These are phyloP conservation scores for Fusarium coicis DNA, from an alignment of 2,329 filamentous ascomycete genomes.

Conservation along the genomic window DNA sequence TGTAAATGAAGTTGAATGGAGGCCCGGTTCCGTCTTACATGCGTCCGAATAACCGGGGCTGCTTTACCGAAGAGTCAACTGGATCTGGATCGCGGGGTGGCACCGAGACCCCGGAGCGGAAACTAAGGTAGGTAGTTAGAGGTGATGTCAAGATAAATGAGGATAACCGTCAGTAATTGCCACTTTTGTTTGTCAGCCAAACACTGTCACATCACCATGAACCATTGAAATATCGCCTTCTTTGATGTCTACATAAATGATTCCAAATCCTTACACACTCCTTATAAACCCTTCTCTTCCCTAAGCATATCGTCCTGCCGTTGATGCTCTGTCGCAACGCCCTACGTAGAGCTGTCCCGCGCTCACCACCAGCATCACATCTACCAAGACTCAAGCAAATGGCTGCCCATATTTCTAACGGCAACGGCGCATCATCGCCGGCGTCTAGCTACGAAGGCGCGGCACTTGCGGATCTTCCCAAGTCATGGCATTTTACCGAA, in stretches of 20 bases:
- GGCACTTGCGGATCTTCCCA: constrained; percentile 67
- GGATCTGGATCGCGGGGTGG: constrained; percentile 14
- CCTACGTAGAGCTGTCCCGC: constrained; percentile 46
- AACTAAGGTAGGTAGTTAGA: neutral
- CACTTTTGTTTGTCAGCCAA: constrained; percentile 40
- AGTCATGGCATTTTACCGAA: constrained; percentile 73
- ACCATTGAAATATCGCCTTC: neutral
- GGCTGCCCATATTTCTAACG: constrained; percentile 49
- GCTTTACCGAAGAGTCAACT: neutral
- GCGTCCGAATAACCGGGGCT: constrained; percentile 22
- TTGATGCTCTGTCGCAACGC: constrained; percentile 51
- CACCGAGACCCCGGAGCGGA: constrained; percentile 18
- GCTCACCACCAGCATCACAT: constrained; percentile 38
- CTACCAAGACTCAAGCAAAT: constrained; percentile 43
- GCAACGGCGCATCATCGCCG: constrained; percentile 42
- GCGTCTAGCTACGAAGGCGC: constrained; percentile 42
- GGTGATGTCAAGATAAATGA: constrained; percentile 40
- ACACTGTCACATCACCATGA: neutral
- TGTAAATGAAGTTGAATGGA: constrained; percentile 4
- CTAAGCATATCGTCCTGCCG: constrained; percentile 21
- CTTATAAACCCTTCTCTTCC: constrained; percentile 2
- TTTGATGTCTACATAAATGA: neutral
- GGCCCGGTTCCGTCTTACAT: constrained; percentile 30
- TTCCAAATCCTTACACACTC: constrained; percentile 18
- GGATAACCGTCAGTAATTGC: constrained; percentile 25